Evolutionary conservation across 495 filamentous ascomycete species (phyloP).

Genomic region (Mytilinidion resinicola): DNA sequence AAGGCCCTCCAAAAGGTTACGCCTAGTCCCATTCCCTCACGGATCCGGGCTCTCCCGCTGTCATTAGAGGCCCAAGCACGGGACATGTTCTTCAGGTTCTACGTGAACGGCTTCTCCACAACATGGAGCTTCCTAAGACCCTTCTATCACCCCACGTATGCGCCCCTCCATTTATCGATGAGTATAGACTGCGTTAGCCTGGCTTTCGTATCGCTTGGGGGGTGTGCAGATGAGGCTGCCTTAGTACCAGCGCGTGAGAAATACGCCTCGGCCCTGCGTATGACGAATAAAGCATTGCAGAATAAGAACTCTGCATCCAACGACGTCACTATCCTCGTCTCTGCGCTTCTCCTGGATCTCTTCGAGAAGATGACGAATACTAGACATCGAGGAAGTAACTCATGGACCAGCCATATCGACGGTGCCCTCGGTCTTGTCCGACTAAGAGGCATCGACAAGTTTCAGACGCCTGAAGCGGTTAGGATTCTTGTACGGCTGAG

Average conservation of each 20-base stretch:
- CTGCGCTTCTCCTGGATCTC: background rate
- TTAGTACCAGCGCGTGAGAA: background rate
- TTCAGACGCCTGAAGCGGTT: slow-evolving; percentile 14
- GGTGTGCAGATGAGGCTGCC: background rate
- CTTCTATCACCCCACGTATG: background rate
- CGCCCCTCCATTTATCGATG: background rate
- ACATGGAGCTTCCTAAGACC: background rate
- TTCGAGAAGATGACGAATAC: background rate
- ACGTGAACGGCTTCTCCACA: background rate
- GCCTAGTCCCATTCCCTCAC: background rate
- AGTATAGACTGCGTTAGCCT: background rate
- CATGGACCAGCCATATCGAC: slow-evolving; percentile 23
- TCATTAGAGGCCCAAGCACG: background rate
- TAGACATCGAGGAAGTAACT: background rate
- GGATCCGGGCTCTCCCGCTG: background rate
- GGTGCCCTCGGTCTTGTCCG: slow-evolving; percentile 33
- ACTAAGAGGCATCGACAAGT: slow-evolving; percentile 18
- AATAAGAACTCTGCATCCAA: background rate
- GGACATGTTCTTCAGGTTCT: background rate
- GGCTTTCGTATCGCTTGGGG: background rate
- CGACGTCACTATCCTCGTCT: background rate
- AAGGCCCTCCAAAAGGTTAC: background rate
- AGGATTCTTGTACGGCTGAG: slow-evolving; percentile 23
- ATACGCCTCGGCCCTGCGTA: background rate
- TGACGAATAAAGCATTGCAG: background rate